These are phyloP conservation scores for Russula sp. DNA, from an alignment of 768 basidiomycete genomes.

Conservation along the genomic window DNA sequence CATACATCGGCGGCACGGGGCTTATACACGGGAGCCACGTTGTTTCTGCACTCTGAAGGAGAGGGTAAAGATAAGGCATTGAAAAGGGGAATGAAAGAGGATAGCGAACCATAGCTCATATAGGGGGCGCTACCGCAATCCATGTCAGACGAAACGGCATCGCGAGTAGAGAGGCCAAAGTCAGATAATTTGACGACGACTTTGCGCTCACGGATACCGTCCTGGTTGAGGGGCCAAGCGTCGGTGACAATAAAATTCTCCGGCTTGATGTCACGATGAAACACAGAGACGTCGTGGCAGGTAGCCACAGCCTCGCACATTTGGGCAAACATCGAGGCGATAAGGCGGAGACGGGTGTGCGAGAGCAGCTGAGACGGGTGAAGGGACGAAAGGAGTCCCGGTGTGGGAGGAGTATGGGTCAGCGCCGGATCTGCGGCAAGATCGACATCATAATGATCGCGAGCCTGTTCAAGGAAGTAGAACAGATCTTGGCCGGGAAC, in stretches of 20 bases:
- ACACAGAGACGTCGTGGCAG: conserved; percentile 88
- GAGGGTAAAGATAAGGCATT: conserved; percentile 25
- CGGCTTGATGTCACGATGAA: conserved; percentile 98
- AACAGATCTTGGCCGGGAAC: conserved; percentile 97
- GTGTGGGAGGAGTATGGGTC: conserved; percentile 86
- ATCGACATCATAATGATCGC: conserved; percentile 73
- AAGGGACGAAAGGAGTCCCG: conserved; percentile 82
- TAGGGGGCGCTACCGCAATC: conserved; percentile 98
- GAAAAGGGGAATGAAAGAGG: conserved; percentile 5
- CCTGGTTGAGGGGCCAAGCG: conserved; percentile 54
- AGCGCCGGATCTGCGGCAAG: conserved; percentile 35
- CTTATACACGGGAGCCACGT: conserved; percentile 89
- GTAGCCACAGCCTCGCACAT: conserved; percentile 98
- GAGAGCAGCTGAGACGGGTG: conserved; percentile 80
- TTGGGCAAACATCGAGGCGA: conserved; percentile 96
- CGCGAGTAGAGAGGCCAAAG: conserved; percentile 92
- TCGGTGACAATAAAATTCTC: conserved; percentile 98
- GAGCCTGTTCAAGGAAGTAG: conserved; percentile 96
- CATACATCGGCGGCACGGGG: conserved; percentile 97
- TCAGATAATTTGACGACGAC: conserved; percentile 96
- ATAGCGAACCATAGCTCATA: conserved; percentile 87
- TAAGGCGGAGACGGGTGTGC: conserved; percentile 82
- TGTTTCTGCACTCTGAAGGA: conserved; percentile 89
- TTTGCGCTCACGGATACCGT: conserved; percentile 68
- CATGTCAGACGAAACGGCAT: conserved; percentile 88